Base-by-base conservation (phyloP, 768 basidiomycete species). In the Stropharia rugosoannulata region DNA sequence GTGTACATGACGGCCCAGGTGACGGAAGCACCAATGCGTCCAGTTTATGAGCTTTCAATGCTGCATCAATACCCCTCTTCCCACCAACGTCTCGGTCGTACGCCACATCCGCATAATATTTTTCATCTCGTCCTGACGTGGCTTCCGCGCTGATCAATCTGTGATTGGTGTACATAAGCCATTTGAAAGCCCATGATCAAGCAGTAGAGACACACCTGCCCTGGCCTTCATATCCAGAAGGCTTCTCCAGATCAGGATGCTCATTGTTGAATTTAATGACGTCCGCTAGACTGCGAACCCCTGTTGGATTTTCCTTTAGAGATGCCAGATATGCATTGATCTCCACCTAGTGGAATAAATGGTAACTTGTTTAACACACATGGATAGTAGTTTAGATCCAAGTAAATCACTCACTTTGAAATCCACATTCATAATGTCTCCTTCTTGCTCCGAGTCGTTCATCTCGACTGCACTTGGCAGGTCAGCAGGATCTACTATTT, bases 401-500 rank as follows among this genome's bases (percentile, higher is more conserved):
- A 22, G 22, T 22, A 22, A 22, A 22, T 22, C 10, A 15, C 2
- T 53, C 62, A 80, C 85, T 76, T 85, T 87, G 69, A 85, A 82
- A 56, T 87, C 85, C 0, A 73, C 70, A 6, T 72, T 59, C 18
- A 83, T 56, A 2, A 86, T 85, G 12, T 81, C 65, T 0, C 71
- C 79, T 64, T 87, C 84, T 52, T 84, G 81, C 7, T 76, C 75
- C 0, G 79, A 79, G 2, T 61, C 55, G 25, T 74, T 59, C 8
- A 83, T 74, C 51, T 82, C 83, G 0, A 75, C 73, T 2, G 79
- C 80, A 27, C 80, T 79, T 0, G 83, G 79, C 15, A 88, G 68
- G 54, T 86, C 82, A 1, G 84, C 81, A 0, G 85, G 84, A 62
- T 89, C 86, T 4, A 87, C 74, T 3, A 88, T 71, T 0, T 78